Percentiles rank a stretch among this genome's conserved stretches.
phyloP scores from a whole-genome alignment of 2,329 filamentous ascomycete genomes.

The Catunica adiposa region DNA sequence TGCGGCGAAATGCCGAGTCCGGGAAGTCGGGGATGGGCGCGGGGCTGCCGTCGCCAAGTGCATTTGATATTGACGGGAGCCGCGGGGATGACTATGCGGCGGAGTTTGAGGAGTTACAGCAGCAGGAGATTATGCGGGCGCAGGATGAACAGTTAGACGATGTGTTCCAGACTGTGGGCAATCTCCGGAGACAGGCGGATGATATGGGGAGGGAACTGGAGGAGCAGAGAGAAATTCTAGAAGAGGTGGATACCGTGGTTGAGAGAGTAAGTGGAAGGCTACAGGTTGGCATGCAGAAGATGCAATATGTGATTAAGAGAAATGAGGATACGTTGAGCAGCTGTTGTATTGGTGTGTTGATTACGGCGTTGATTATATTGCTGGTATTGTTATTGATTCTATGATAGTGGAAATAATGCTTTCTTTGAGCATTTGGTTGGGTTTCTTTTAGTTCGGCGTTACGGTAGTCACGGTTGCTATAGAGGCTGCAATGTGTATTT shows the following conservation, averaged over 20 bases:
- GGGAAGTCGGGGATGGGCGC: conserved; percentile 18
- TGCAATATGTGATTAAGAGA: conserved; percentile 66
- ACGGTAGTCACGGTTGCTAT: too few species aligned
- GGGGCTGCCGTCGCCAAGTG: conserved; percentile 37
- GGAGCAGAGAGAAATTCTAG: conserved; percentile 80
- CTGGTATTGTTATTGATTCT: conserved; percentile 59
- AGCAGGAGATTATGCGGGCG: conserved; percentile 80
- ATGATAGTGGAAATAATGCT: conserved; percentile 21
- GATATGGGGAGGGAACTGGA: conserved; percentile 94
- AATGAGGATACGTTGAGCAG: conserved; percentile 83
- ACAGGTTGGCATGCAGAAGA: conserved; percentile 70
- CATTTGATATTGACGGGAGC: conserved; percentile 35
- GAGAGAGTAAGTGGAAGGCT: conserved; percentile 78
- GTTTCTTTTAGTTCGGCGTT: conserved; percentile 3
- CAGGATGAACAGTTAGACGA: conserved; percentile 88
- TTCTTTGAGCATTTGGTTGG: background rate
- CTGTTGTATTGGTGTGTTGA: conserved; percentile 80
- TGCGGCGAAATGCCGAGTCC: conserved; percentile 54
- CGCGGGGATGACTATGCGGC: conserved; percentile 46
- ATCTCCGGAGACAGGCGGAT: conserved; percentile 74
- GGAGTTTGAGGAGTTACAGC: conserved; percentile 79
- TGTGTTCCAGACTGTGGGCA: conserved; percentile 85
- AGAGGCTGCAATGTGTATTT: too few species aligned
- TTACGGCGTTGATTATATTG: conserved; percentile 73
- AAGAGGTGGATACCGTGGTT: conserved; percentile 67